These are phyloP conservation scores for Apiospora phragmitis DNA, from an alignment of 2,329 filamentous ascomycete genomes.

Conservation along the genomic window DNA sequence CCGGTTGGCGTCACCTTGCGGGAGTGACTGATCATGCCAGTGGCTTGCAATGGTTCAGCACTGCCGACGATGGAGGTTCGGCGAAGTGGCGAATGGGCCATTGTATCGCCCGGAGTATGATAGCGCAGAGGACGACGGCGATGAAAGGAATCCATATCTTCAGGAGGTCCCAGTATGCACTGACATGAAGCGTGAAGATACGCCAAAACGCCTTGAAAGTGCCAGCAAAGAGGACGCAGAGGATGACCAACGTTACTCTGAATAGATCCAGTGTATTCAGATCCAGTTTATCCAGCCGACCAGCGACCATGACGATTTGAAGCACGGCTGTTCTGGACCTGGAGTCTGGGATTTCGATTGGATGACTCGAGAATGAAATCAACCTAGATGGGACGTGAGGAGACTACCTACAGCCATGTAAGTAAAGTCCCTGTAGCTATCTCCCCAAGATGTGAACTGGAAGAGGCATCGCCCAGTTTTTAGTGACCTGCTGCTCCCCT, in stretches of 20 bases:
- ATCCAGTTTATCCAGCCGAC: too few species aligned
- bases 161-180: neutral
- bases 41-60: neutral
- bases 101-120: neutral
- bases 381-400: neutral
- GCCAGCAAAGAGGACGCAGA: neutral
- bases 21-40: neutral
- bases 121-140: constrained; percentile 3
- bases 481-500: neutral
- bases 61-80: neutral
- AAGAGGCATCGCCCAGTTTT: neutral
- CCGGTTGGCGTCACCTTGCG: constrained; percentile 1
- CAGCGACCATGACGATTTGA: neutral
- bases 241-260: neutral
- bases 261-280: neutral
- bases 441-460: neutral
- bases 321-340: neutral
- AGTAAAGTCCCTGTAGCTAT: neutral
- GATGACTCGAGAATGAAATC: neutral
- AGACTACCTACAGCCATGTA: neutral
- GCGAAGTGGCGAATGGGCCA: neutral
- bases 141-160: constrained; percentile 11
- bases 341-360: neutral
- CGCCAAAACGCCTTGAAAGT: neutral
- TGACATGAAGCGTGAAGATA: neutral